phyloP scores from a whole-genome alignment of 768 basidiomycete species.

The Termitomyces sp. region DNA sequence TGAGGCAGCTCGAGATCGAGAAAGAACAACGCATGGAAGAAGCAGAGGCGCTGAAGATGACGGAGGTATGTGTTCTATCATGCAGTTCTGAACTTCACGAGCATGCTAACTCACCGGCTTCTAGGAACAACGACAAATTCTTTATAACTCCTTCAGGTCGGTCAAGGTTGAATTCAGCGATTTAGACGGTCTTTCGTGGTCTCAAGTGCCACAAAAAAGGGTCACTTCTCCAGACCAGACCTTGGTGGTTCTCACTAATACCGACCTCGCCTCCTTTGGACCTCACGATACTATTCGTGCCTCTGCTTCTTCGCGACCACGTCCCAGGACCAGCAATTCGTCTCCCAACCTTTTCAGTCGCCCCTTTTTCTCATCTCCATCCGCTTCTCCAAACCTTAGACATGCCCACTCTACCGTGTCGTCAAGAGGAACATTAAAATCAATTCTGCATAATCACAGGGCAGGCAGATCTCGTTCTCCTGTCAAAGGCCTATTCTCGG shows the following conservation, averaged over 20 bases:
- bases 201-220: neutral
- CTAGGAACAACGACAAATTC: constrained; percentile 37
- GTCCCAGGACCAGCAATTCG: constrained; percentile 12
- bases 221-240: constrained; percentile 10
- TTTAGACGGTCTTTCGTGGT: constrained; percentile 56
- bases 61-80: constrained; percentile 37
- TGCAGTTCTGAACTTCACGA: neutral
- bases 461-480: constrained; percentile 25
- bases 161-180: constrained; percentile 64
- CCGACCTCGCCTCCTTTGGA: constrained; percentile 30
- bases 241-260: constrained; percentile 32
- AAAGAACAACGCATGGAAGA: constrained; percentile 52
- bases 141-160: constrained; percentile 42
- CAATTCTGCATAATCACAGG: constrained; percentile 17
- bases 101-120: constrained; percentile 1
- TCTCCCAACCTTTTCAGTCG: constrained; percentile 21
- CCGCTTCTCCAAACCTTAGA: neutral
- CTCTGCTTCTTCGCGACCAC: constrained; percentile 16
- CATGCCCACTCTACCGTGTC: constrained; percentile 4
- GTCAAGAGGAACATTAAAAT: constrained; percentile 7
- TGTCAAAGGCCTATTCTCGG: constrained; percentile 24
- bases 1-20: constrained; percentile 45
- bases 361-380: constrained; percentile 7
- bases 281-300: constrained; percentile 39
- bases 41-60: constrained; percentile 53